Conservation (phyloP, 2,329 filamentous ascomycete genomes). For the Nothophaeocryptopus gaeumannii region DNA sequence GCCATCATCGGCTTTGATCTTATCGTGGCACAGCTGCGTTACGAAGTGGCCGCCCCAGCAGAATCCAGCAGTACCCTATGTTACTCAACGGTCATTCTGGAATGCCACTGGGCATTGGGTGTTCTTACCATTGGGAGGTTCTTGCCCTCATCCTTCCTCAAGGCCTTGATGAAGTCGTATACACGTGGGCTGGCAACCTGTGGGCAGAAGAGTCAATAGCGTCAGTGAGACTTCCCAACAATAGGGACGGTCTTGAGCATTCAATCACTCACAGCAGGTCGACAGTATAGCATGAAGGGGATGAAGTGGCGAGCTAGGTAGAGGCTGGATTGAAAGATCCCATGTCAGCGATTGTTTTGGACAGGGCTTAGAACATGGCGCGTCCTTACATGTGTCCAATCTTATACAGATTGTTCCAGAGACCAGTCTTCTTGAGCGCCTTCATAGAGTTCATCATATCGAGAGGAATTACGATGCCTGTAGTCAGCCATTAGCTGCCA, state of each 20-base stretch:
- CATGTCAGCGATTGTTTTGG: no score
- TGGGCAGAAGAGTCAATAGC: conserved; percentile 17
- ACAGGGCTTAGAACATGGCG: no score
- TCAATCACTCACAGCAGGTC: not conserved
- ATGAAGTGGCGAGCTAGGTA: conserved; percentile 24
- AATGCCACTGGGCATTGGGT: no score
- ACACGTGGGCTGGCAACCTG: conserved; percentile 29
- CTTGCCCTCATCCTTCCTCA: conserved; percentile 30
- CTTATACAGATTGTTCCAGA: conserved; percentile 34
- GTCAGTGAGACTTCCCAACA: not conserved
- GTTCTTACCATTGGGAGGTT: conserved; percentile 32
- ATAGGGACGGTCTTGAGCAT: no score
- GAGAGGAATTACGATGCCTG: conserved; percentile 28
- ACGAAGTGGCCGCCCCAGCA: conserved; percentile 38
- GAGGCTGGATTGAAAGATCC: not conserved
- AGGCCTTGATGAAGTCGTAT: conserved; percentile 29
- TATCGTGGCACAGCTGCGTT: conserved; percentile 34
- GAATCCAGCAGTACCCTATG: conserved; percentile 3
- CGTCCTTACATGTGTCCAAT: conserved; percentile 25
- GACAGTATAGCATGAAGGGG: conserved; percentile 27
- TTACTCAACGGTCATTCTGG: no score
- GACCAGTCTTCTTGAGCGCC: conserved; percentile 30
- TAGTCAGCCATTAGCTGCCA: not conserved
- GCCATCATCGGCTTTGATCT: conserved; percentile 30
- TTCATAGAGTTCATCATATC: conserved; percentile 32